Conservation (phyloP, 192 early-diverging fungal genomes). For the Rhizophagus prolifer region DNA sequence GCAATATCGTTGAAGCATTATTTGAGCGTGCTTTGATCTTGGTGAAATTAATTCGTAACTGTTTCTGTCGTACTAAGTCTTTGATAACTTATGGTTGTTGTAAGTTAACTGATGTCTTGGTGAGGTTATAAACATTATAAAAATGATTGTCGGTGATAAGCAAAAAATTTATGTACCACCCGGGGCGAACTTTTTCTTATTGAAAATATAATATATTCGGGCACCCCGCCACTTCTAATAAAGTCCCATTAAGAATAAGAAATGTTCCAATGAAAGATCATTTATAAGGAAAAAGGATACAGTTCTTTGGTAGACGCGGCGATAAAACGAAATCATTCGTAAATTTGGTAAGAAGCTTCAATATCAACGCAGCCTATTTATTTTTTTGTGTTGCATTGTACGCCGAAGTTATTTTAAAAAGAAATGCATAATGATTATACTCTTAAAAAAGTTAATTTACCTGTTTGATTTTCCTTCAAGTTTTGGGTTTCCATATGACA, state of each 20-base stretch:
- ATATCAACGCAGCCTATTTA: constrained; percentile 54
- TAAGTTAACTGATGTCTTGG: too few species aligned
- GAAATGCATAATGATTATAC: not conserved
- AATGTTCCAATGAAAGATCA: not conserved
- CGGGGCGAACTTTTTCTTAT: too few species aligned
- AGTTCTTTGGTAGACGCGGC: constrained; percentile 65
- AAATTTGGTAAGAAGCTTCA: constrained; percentile 74
- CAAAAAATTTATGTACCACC: too few species aligned
- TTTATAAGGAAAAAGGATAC: constrained; percentile 28
- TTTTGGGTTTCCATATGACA: constrained; percentile 61
- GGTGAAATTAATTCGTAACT: too few species aligned
- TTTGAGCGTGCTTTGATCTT: too few species aligned
- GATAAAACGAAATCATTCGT: constrained; percentile 74
- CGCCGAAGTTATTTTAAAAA: not conserved
- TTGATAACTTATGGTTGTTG: too few species aligned
- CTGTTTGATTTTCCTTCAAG: constrained; percentile 50
- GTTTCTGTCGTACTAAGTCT: too few species aligned
- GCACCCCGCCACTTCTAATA: constrained; percentile 70
- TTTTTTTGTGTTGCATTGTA: not conserved
- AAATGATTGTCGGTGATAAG: too few species aligned
- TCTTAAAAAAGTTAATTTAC: constrained; percentile 32
- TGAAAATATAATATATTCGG: constrained; percentile 81
- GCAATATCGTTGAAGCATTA: too few species aligned
- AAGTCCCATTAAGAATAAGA: not conserved
- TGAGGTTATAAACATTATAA: too few species aligned